A percentile compares a stretch with the other conserved stretches of the same genome.
These are phyloP conservation scores for Piloderma croceum DNA, from an alignment of 768 basidiomycete genomes.

Conservation along the genomic window DNA sequence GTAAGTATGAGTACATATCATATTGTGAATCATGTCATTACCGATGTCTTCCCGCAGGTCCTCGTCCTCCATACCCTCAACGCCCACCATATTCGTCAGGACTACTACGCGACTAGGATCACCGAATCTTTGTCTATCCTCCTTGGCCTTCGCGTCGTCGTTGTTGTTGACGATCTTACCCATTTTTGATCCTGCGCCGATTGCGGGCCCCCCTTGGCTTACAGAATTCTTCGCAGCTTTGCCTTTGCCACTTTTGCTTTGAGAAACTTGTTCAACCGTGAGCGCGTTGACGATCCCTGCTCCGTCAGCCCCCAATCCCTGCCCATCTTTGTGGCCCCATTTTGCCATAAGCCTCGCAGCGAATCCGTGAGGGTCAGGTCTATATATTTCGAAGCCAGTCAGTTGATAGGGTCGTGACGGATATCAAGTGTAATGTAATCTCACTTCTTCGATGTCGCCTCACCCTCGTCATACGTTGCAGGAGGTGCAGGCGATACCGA, in stretches of 20 bases:
- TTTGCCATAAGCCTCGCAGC: conserved; percentile 90
- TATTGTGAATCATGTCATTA: too few species aligned
- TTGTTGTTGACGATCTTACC: conserved; percentile 90
- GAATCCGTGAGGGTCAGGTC: conserved; percentile 66
- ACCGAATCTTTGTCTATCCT: conserved; percentile 78
- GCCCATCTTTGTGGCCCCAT: conserved; percentile 93
- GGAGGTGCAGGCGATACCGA: conserved; percentile 24
- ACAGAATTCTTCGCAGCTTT: conserved; percentile 31
- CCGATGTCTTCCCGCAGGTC: conserved; percentile 87
- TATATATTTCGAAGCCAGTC: conserved; percentile 11
- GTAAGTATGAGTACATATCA: background rate
- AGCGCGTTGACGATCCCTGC: conserved; percentile 87
- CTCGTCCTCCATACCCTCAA: conserved; percentile 79
- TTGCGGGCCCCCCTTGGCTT: conserved; percentile 18
- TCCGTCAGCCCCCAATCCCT: conserved; percentile 82
- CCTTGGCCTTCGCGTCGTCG: conserved; percentile 70
- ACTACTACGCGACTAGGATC: conserved; percentile 88
- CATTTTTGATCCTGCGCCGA: conserved; percentile 57
- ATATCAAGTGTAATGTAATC: background rate
- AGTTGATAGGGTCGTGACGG: conserved; percentile 1
- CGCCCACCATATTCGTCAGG: conserved; percentile 83
- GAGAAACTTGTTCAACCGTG: conserved; percentile 63
- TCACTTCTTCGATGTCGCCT: conserved; percentile 7
- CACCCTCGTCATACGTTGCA: conserved; percentile 26
- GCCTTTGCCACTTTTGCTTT: conserved; percentile 33